phyloP scores from a whole-genome alignment of 345 rosid species.

The Erucastrum elatum region DNA sequence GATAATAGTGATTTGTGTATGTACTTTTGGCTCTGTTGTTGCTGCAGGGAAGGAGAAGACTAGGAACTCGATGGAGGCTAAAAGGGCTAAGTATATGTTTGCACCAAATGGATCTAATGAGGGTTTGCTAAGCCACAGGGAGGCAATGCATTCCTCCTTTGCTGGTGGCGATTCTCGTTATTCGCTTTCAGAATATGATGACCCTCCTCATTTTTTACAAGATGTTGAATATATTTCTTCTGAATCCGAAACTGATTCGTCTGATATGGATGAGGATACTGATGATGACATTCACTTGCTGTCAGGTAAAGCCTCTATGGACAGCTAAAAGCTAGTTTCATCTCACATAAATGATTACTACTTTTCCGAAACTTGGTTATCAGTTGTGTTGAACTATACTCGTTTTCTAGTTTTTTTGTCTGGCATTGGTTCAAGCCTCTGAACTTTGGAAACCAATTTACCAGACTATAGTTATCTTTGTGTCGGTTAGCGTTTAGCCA shows the following conservation, averaged over 20 bases:
- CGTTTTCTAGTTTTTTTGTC: background rate
- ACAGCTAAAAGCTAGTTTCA: constrained; percentile 17
- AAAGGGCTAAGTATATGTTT: constrained; percentile 60
- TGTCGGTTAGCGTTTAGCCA: background rate
- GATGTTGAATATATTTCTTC: constrained; percentile 58
- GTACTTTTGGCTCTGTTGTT: constrained; percentile 38
- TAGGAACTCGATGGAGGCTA: constrained; percentile 52
- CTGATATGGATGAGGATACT: constrained; percentile 80
- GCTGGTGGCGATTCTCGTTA: constrained; percentile 46
- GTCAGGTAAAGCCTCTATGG: constrained; percentile 55
- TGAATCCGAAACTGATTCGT: constrained; percentile 72
- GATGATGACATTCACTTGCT: constrained; percentile 61
- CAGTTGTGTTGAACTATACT: background rate
- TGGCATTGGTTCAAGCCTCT: constrained; percentile 5
- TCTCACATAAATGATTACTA: constrained; percentile 5
- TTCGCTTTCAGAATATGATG: constrained; percentile 41
- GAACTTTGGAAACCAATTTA: background rate
- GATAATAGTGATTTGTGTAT: constrained; percentile 28
- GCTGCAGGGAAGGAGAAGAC: constrained; percentile 59
- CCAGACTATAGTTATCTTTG: background rate
- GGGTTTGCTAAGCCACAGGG: constrained; percentile 44
- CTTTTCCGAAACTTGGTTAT: constrained; percentile 2
- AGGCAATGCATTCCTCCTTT: constrained; percentile 49
- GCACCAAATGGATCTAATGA: constrained; percentile 54
- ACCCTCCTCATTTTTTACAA: constrained; percentile 55